These are phyloP conservation scores for Trichoderma lentiforme DNA, from an alignment of 2,329 filamentous ascomycete genomes.

Conservation along the genomic window DNA sequence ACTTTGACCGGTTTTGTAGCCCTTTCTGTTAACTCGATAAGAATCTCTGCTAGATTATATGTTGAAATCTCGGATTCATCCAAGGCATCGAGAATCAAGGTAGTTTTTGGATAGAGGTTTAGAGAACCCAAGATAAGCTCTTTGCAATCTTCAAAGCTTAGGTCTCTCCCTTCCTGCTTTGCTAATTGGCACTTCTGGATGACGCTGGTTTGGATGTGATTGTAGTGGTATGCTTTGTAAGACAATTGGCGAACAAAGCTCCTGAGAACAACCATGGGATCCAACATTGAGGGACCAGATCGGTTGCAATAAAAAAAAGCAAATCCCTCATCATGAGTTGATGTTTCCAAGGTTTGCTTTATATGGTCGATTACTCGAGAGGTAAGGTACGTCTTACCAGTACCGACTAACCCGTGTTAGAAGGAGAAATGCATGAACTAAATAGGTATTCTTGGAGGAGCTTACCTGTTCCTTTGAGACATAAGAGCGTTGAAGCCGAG, in stretches of 20 bases:
- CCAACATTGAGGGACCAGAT: constrained; percentile 13
- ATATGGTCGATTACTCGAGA: constrained; percentile 10
- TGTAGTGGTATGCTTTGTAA: neutral
- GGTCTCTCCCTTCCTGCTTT: neutral
- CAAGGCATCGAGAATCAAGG: constrained; percentile 21
- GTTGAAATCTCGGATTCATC: constrained; percentile 21
- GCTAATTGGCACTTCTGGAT: neutral
- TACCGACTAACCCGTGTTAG: constrained; percentile 8
- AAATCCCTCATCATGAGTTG: constrained; percentile 10
- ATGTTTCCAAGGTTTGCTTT: neutral
- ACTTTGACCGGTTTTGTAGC: constrained; percentile 21
- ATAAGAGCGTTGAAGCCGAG: neutral
- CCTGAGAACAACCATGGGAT: constrained; percentile 17
- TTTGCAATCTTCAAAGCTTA: constrained; percentile 12
- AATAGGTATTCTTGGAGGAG: neutral
- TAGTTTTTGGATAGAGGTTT: constrained; percentile 14
- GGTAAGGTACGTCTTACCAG: constrained; percentile 17
- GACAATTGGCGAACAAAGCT: constrained; percentile 22
- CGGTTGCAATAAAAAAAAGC: constrained; percentile 23
- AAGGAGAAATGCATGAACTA: too few relatives aligned
- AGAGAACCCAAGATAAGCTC: constrained; percentile 16
- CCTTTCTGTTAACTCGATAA: constrained; percentile 8
- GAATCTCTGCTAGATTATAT: constrained; percentile 15
- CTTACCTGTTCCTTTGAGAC: constrained; percentile 11
- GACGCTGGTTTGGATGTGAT: neutral